Percentiles rank a stretch among this genome's conserved stretches.
These are phyloP conservation scores for Torulaspora globosa DNA, from an alignment of 1,139 yeast genomes.

Conservation along the genomic window DNA sequence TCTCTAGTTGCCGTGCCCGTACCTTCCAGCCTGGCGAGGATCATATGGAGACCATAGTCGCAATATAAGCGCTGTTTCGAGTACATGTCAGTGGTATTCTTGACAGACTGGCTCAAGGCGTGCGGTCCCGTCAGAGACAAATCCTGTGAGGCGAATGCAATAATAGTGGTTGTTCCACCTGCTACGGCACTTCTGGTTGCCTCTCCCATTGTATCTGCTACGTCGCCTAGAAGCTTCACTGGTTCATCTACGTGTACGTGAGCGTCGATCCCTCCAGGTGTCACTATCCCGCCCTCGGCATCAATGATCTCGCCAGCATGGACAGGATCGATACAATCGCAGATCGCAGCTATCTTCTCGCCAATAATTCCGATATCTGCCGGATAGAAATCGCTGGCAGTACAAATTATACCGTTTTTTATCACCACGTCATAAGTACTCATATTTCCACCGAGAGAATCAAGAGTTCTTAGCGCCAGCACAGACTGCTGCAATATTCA, in stretches of 20 bases:
- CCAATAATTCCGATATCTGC: conserved; percentile 40
- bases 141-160: conserved; percentile 44
- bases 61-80: conserved; percentile 35
- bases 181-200: conserved; percentile 61
- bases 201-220: conserved; percentile 56
- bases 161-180: conserved; percentile 48
- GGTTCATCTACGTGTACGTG: conserved; percentile 59
- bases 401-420: conserved; percentile 20
- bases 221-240: conserved; percentile 27
- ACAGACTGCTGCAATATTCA: too few relatives aligned
- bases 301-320: conserved; percentile 40
- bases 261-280: conserved; percentile 49
- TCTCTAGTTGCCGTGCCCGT: conserved; percentile 29
- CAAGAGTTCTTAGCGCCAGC: neutral
- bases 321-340: conserved; percentile 34
- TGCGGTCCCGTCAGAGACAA: conserved; percentile 25
- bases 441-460: conserved; percentile 1
- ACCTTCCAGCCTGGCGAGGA: conserved; percentile 34
- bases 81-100: conserved; percentile 34
- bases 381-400: conserved; percentile 19
- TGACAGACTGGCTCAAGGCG: conserved; percentile 33
- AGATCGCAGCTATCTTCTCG: conserved; percentile 41
- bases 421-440: conserved; percentile 9
- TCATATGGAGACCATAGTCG: conserved; percentile 47
- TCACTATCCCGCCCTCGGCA: conserved; percentile 44